Percentiles rank a stretch among this genome's conserved stretches.
These are phyloP conservation scores for Sporothrix dimorphospora DNA, from an alignment of 2,329 filamentous ascomycete genomes.

Conservation along the genomic window DNA sequence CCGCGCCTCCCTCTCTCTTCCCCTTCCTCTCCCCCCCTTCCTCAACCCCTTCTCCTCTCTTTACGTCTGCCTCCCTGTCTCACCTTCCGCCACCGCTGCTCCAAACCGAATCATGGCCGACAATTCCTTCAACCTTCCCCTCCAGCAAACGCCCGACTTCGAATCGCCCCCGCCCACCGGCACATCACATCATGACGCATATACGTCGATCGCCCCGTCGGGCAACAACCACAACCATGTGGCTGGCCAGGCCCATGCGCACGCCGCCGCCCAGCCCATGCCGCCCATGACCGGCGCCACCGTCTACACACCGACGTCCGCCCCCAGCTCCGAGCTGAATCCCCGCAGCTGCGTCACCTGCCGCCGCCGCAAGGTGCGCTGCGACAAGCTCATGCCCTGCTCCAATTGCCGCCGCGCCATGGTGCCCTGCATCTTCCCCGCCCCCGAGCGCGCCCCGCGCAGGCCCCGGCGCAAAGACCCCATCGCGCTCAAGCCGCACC, in stretches of 20 bases:
- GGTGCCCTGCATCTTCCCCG: slow-evolving; percentile 56
- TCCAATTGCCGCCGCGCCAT: slow-evolving; percentile 59
- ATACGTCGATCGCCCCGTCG: slow-evolving; percentile 15
- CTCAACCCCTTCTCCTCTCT: slow-evolving; percentile 1
- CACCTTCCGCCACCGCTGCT: background rate
- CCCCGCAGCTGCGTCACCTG: slow-evolving; percentile 56
- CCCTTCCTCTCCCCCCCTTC: background rate
- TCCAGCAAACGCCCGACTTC: slow-evolving; percentile 26
- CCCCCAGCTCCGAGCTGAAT: slow-evolving; percentile 40
- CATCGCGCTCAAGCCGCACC: slow-evolving; percentile 51
- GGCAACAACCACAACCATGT: slow-evolving; percentile 22
- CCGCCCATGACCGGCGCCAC: slow-evolving; percentile 37
- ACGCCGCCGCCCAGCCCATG: slow-evolving; percentile 29
- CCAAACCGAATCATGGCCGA: slow-evolving; percentile 25
- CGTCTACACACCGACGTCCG: slow-evolving; percentile 37
- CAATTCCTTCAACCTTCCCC: slow-evolving; percentile 10
- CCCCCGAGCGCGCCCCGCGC: slow-evolving; percentile 53
- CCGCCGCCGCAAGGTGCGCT: slow-evolving; percentile 59
- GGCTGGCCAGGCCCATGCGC: slow-evolving; percentile 27
- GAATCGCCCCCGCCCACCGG: slow-evolving; percentile 28
- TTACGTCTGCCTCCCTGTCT: background rate
- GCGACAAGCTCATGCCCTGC: slow-evolving; percentile 59
- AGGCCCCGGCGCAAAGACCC: slow-evolving; percentile 65
- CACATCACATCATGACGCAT: slow-evolving; percentile 19
- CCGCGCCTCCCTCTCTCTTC: background rate